Percentiles rank a stretch among this genome's conserved stretches.
These are phyloP conservation scores for Endotrypanum monterogeii DNA, from an alignment of 208 protist genomes.

Conservation along the genomic window DNA sequence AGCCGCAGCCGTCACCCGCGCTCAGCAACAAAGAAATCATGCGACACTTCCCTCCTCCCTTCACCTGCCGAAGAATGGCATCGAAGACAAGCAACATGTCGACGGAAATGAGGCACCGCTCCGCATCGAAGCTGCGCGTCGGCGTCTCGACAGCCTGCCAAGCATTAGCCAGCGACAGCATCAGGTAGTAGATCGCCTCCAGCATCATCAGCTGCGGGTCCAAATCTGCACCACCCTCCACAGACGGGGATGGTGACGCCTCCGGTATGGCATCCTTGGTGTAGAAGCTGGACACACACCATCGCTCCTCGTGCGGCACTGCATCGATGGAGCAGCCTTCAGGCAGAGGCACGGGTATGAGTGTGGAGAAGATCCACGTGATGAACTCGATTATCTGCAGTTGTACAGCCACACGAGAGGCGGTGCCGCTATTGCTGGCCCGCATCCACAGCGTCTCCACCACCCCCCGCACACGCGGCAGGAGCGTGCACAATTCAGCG, in stretches of 20 bases:
- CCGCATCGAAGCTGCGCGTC: constrained; percentile 61
- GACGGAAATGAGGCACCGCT: constrained; percentile 66
- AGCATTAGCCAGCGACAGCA: constrained; percentile 64
- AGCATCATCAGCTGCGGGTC: constrained; percentile 52
- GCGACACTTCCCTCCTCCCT: constrained; percentile 26
- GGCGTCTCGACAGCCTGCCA: constrained; percentile 86
- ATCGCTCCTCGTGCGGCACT: constrained; percentile 25
- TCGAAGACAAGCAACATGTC: constrained; percentile 78
- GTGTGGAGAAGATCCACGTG: constrained; percentile 56
- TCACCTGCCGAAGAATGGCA: constrained; percentile 40
- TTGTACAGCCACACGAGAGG: constrained; percentile 73
- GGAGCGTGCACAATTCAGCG: constrained; percentile 29
- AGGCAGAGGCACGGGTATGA: constrained; percentile 60
- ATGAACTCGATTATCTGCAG: constrained; percentile 80
- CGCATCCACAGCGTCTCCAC: constrained; percentile 53
- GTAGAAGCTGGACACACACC: constrained; percentile 33
- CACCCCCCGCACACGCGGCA: constrained; percentile 19
- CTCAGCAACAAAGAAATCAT: constrained; percentile 48
- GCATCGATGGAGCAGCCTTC: constrained; percentile 13
- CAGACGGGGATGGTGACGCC: neutral
- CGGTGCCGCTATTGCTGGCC: constrained; percentile 59
- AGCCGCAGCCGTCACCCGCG: constrained; percentile 44
- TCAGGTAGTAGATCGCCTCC: constrained; percentile 50
- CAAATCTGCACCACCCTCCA: constrained; percentile 6
- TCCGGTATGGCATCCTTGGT: constrained; percentile 15